Percentiles rank a stretch among this genome's conserved stretches.
Conservation (phyloP, 306 rosid genomes). For the Vigna radiata region DNA sequence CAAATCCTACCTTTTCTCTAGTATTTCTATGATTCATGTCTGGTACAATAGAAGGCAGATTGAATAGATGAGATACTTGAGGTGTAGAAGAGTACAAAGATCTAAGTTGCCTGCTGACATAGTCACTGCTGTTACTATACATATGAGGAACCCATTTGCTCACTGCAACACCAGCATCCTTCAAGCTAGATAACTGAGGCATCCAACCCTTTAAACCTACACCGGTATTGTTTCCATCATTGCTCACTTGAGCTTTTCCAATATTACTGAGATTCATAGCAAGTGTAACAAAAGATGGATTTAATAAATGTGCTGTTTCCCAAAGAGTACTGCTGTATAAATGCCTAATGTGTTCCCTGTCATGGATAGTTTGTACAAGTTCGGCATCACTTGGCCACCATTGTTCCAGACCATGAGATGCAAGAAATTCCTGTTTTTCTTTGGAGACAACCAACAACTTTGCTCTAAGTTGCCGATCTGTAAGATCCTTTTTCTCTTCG, state of each 20-base stretch:
- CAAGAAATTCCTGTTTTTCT: conserved; percentile 36
- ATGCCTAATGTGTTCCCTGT: conserved; percentile 45
- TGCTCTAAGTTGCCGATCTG: not conserved
- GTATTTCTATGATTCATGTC: conserved; percentile 61
- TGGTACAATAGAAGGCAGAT: conserved; percentile 75
- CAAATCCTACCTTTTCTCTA: conserved; percentile 62
- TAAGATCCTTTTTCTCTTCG: conserved; percentile 7
- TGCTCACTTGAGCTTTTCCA: conserved; percentile 56
- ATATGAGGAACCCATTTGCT: conserved; percentile 38
- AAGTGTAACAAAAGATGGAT: conserved; percentile 72
- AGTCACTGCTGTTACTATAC: conserved; percentile 35
- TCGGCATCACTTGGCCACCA: conserved; percentile 40
- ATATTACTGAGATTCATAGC: conserved; percentile 63
- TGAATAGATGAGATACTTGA: conserved; percentile 65
- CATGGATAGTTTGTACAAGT: conserved; percentile 9
- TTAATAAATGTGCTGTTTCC: conserved; percentile 61
- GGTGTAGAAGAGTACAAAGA: conserved; percentile 34
- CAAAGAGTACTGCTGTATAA: not conserved
- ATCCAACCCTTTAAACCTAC: conserved; percentile 56
- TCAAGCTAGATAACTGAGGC: conserved; percentile 46
- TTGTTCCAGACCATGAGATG: conserved; percentile 34
- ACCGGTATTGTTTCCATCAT: conserved; percentile 38
- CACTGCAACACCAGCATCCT: conserved; percentile 29
- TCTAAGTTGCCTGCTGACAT: conserved; percentile 20
- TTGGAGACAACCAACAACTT: not conserved